Conservation (phyloP, 2,329 filamentous ascomycete species). For the Calonectria multiphialidica region DNA sequence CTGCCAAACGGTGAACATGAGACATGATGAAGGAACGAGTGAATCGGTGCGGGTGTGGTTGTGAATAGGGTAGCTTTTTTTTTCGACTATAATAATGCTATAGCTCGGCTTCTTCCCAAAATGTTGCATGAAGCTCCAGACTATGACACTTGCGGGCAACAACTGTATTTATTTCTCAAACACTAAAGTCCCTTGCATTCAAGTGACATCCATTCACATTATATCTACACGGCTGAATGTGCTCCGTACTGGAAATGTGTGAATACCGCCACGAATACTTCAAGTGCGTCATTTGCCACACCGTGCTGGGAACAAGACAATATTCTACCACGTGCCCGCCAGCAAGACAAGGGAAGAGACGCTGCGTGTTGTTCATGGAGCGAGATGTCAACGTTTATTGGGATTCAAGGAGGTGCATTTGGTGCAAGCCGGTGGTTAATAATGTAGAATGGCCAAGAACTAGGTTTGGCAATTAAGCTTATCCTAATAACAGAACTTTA, state of each 20-base stretch:
- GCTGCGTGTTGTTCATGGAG: neutral
- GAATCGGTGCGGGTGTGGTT: neutral
- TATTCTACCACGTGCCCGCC: neutral
- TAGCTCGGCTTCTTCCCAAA: neutral
- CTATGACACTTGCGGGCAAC: neutral
- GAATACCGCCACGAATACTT: neutral
- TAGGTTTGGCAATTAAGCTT: too few relatives aligned
- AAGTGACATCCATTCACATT: neutral
- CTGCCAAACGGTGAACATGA: neutral
- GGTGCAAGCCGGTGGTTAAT: neutral
- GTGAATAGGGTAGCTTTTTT: neutral
- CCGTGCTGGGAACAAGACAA: too few relatives aligned
- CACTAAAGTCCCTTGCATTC: too few relatives aligned
- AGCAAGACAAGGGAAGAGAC: neutral
- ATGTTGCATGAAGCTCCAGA: neutral
- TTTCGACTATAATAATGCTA: neutral
- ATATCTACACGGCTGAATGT: too few relatives aligned
- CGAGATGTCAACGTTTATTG: neutral
- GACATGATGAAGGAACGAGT: neutral
- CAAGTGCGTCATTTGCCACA: neutral
- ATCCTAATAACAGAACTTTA: too few relatives aligned
- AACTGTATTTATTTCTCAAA: neutral
- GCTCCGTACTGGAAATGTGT: neutral
- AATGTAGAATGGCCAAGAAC: too few relatives aligned
- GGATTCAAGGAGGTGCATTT: neutral